These are phyloP conservation scores for Juglanconis sp. DNA, from an alignment of 2,329 filamentous ascomycete species.

Conservation along the genomic window DNA sequence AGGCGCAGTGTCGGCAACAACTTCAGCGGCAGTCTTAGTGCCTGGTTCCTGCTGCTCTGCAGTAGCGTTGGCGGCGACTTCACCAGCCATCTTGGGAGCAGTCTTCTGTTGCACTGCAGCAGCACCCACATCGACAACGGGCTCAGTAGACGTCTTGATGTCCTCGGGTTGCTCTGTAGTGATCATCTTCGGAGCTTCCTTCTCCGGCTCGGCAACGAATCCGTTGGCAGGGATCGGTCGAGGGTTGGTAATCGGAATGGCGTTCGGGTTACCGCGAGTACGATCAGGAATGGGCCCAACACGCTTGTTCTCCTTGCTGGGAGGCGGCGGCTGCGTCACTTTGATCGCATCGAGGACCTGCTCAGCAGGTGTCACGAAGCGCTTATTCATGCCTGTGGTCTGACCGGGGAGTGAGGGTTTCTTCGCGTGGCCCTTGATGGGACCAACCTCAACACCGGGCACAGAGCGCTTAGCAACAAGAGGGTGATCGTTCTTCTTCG, in stretches of 20 bases:
- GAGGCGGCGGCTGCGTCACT: conserved; percentile 9
- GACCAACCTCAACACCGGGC: not conserved
- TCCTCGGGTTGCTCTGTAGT: too few relatives aligned
- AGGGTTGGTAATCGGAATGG: not conserved
- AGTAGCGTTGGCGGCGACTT: too few relatives aligned
- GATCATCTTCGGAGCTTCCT: too few relatives aligned
- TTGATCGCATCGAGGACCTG: conserved; percentile 9
- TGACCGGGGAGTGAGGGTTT: conserved; percentile 8
- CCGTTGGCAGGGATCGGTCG: not conserved
- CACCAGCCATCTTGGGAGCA: too few relatives aligned
- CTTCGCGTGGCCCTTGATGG: conserved; percentile 3
- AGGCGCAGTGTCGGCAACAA: not conserved
- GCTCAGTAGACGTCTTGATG: too few relatives aligned
- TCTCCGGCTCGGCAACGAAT: not conserved
- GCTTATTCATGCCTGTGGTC: conserved; percentile 1
- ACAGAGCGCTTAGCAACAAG: not conserved
- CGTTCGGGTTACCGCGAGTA: not conserved
- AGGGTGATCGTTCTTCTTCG: not conserved
- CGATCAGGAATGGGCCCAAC: not conserved
- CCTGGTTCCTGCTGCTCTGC: not conserved
- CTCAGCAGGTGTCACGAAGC: conserved; percentile 13
- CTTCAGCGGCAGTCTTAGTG: not conserved
- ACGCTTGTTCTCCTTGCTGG: conserved; percentile 9
- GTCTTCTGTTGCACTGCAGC: too few relatives aligned
- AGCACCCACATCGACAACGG: too few relatives aligned